phyloP scores from a whole-genome alignment of 768 basidiomycete species.

The Trametes cingulata region DNA sequence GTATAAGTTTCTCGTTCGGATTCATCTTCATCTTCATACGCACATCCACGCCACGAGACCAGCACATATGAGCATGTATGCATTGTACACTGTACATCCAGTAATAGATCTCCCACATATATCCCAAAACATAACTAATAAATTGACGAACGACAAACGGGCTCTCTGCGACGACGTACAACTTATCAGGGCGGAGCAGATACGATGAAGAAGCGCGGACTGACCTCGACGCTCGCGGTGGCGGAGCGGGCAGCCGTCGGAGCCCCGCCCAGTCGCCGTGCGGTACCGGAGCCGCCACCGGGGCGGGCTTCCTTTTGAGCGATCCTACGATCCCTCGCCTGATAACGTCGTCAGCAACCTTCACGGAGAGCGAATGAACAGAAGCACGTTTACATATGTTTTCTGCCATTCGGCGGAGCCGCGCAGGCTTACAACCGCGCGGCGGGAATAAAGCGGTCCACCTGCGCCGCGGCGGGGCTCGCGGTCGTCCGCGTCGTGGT shows the following conservation, averaged over 20 bases:
- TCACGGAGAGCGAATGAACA: constrained; percentile 15
- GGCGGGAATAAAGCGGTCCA: constrained; percentile 19
- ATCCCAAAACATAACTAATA: background rate
- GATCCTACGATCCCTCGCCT: background rate
- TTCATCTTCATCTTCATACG: background rate
- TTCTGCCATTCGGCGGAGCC: background rate
- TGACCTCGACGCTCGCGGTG: background rate
- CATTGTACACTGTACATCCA: constrained; percentile 8
- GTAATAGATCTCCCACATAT: background rate
- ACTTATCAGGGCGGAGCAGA: too few relatives aligned
- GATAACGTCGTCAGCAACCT: constrained; percentile 17
- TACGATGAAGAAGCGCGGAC: background rate
- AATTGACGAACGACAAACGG: background rate
- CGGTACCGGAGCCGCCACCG: background rate
- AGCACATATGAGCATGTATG: background rate
- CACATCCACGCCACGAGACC: background rate
- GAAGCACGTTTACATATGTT: background rate
- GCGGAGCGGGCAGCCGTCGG: constrained; percentile 19
- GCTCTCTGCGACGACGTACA: background rate
- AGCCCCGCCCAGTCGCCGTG: constrained; percentile 6
- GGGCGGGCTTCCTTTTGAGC: background rate
- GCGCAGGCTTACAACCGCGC: constrained; percentile 15
- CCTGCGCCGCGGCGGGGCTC: background rate
- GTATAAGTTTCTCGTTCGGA: background rate
- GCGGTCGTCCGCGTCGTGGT: background rate